Conservation (phyloP, 148 eudicot species). For the Drosera capensis region DNA sequence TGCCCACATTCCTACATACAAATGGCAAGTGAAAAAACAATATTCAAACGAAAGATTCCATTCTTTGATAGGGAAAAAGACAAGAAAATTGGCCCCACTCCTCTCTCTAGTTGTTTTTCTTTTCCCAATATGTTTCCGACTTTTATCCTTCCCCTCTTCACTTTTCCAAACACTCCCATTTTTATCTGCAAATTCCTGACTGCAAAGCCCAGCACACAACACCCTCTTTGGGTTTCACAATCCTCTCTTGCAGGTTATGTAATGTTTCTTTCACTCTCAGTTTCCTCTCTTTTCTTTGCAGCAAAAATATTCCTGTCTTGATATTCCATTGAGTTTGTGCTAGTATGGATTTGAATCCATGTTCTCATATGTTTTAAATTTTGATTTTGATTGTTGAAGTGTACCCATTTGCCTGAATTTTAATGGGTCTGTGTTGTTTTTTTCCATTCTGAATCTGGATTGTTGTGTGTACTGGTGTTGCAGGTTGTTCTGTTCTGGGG, state of each 20-base stretch:
- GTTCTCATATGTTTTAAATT: neutral
- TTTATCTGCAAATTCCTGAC: conserved; percentile 10
- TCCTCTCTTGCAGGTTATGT: conserved; percentile 4
- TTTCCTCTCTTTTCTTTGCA: neutral
- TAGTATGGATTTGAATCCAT: neutral
- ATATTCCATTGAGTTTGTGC: neutral
- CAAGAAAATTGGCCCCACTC: conserved; percentile 6
- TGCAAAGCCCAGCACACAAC: conserved; percentile 8
- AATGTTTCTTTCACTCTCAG: neutral
- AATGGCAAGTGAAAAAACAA: neutral
- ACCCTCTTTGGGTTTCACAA: conserved; percentile 13
- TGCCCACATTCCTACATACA: neutral
- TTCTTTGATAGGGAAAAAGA: conserved; percentile 11
- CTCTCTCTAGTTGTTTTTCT: conserved; percentile 8
- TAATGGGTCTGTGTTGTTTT: too few species aligned
- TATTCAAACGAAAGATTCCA: conserved; percentile 21
- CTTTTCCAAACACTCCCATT: conserved; percentile 15
- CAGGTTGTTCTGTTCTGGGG: too few species aligned
- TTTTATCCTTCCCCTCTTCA: conserved; percentile 6
- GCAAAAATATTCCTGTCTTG: neutral
- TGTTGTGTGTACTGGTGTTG: too few species aligned
- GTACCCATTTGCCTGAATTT: too few species aligned
- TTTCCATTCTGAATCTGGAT: too few species aligned
- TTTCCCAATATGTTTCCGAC: conserved; percentile 3
- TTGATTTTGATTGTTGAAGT: neutral